phyloP scores from a whole-genome alignment of 192 early-diverging fungal genomes.

The Allomyces javanicus region DNA sequence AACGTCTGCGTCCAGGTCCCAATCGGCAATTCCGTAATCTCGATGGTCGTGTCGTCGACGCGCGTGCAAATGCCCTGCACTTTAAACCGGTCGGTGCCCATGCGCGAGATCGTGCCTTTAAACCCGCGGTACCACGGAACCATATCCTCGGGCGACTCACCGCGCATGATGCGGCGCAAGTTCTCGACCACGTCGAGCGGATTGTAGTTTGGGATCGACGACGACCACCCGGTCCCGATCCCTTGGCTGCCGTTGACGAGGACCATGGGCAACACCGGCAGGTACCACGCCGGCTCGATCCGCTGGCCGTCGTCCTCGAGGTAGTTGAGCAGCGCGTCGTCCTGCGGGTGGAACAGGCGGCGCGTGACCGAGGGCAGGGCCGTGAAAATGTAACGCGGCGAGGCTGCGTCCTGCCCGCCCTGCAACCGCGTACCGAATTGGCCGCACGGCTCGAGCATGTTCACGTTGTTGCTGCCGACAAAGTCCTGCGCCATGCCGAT shows the following conservation, averaged over 20 bases:
- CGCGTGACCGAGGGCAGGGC: conserved; percentile 49
- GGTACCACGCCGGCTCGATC: conserved; percentile 91
- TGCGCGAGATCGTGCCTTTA: conserved; percentile 48
- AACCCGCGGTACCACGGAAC: conserved; percentile 90
- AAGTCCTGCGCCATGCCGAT: conserved; percentile 86
- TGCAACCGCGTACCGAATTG: conserved; percentile 78
- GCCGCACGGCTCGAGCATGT: conserved; percentile 61
- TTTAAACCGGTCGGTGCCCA: conserved; percentile 33
- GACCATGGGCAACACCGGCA: conserved; percentile 84
- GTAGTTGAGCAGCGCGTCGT: conserved; percentile 64
- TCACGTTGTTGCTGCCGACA: conserved; percentile 89
- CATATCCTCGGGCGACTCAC: conserved; percentile 49
- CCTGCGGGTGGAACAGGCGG: conserved; percentile 52
- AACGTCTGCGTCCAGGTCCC: conserved; percentile 72
- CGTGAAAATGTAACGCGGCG: conserved; percentile 91
- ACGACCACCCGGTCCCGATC: conserved; percentile 87
- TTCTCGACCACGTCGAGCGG: conserved; percentile 77
- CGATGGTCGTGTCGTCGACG: conserved; percentile 49
- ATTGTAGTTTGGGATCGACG: conserved; percentile 64
- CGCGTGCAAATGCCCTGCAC: conserved; percentile 48
- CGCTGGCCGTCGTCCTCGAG: conserved; percentile 70
- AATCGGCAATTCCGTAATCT: conserved; percentile 79
- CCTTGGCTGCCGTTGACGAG: conserved; percentile 84
- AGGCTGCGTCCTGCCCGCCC: conserved; percentile 89
- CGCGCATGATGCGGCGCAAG: conserved; percentile 55